These are phyloP conservation scores for Spergularia bocconei DNA, from an alignment of 148 eudicot species.

Conservation along the genomic window DNA sequence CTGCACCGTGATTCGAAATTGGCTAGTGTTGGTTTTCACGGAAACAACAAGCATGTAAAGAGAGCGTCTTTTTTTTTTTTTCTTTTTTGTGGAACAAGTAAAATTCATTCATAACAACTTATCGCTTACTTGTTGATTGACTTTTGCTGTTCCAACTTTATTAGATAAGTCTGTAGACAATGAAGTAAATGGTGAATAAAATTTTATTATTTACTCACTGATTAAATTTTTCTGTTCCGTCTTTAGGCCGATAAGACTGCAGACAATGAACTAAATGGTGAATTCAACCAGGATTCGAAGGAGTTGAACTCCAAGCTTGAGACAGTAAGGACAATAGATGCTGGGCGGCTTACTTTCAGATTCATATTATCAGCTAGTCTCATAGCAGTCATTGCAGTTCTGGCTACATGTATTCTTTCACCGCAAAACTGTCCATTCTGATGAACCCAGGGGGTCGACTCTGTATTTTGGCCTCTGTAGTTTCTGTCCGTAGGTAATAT, in stretches of 20 bases:
- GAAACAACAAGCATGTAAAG: too few species aligned
- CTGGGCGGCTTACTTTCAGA: slow-evolving; percentile 51
- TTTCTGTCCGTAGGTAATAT: background rate
- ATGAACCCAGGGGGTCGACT: slow-evolving; percentile 1
- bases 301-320: slow-evolving; percentile 35
- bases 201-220: background rate
- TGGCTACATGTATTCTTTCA: slow-evolving; percentile 37
- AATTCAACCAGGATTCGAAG: slow-evolving; percentile 19
- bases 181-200: too few species aligned
- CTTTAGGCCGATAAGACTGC: slow-evolving; percentile 35
- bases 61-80: too few species aligned
- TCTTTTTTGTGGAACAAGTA: too few species aligned
- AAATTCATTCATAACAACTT: too few species aligned
- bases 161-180: too few species aligned
- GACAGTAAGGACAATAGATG: slow-evolving; percentile 60
- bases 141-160: too few species aligned
- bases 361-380: slow-evolving; percentile 40
- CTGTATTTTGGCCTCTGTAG: background rate
- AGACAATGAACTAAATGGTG: slow-evolving; percentile 22
- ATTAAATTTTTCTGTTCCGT: background rate
- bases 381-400: slow-evolving; percentile 32
- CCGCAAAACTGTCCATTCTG: slow-evolving; percentile 32
- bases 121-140: too few species aligned
- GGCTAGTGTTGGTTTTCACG: background rate
- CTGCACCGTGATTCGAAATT: too few species aligned